These are phyloP conservation scores for Sporothrix mexicana DNA, from an alignment of 2,329 filamentous ascomycete genomes.

Conservation along the genomic window DNA sequence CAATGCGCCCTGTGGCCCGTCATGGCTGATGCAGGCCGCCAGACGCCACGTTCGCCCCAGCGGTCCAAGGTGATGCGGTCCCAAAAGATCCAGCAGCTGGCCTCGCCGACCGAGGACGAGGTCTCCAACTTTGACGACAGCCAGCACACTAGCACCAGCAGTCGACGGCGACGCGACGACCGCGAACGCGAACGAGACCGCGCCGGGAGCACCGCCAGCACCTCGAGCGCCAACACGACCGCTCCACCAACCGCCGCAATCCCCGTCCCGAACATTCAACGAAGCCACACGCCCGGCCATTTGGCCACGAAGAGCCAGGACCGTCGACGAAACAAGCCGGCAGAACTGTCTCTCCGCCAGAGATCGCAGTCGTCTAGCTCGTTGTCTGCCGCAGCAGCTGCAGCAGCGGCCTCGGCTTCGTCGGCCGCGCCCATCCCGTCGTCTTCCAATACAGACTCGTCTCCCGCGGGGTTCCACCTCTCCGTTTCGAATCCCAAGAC, in stretches of 20 bases:
- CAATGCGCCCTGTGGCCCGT: constrained; percentile 43
- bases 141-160: constrained; percentile 34
- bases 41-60: constrained; percentile 46
- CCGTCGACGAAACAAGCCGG: constrained; percentile 57
- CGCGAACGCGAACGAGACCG: constrained; percentile 35
- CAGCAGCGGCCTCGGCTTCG: constrained; percentile 35
- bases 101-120: constrained; percentile 44
- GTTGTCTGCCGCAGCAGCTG: constrained; percentile 37
- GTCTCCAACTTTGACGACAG: background rate
- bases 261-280: constrained; percentile 49
- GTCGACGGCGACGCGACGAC: constrained; percentile 36
- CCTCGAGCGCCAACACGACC: constrained; percentile 36
- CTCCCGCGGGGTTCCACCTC: constrained; percentile 36
- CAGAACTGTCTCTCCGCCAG: constrained; percentile 60
- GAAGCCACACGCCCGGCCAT: constrained; percentile 68
- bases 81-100: constrained; percentile 55
- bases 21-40: constrained; percentile 53
- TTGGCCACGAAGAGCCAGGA: constrained; percentile 64
- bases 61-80: constrained; percentile 57
- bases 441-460: constrained; percentile 35
- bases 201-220: constrained; percentile 41
- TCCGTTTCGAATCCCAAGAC: constrained; percentile 32
- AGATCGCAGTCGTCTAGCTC: constrained; percentile 58
- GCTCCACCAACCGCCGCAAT: constrained; percentile 45
- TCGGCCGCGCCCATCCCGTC: constrained; percentile 37